Conservation (phyloP, 2,329 filamentous ascomycete species). For the Massarina eburnea region DNA sequence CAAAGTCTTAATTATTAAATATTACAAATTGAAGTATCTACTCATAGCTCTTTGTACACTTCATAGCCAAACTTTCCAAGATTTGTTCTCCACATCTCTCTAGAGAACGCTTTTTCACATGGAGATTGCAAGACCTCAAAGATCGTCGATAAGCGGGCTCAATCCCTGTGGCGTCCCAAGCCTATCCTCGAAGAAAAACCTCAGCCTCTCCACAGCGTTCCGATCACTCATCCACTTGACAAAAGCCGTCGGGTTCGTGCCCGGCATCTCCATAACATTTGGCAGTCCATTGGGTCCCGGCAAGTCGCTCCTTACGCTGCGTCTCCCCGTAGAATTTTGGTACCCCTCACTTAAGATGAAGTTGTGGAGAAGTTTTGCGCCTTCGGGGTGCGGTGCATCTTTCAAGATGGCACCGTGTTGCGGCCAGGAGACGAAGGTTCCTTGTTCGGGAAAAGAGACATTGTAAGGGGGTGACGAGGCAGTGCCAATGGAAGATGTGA, state of each 20-base stretch:
- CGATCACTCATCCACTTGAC: conserved; percentile 48
- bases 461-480: conserved; percentile 5
- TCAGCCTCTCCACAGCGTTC: conserved; percentile 44
- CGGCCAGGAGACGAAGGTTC: conserved; percentile 51
- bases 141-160: conserved; percentile 41
- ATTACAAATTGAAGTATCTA: no score
- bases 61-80: no score
- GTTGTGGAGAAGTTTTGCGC: conserved; percentile 54
- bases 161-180: conserved; percentile 49
- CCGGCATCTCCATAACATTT: conserved; percentile 30
- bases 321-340: conserved; percentile 35
- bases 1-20: no score
- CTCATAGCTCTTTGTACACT: no score
- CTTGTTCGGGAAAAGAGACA: conserved; percentile 38
- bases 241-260: conserved; percentile 46
- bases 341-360: conserved; percentile 49
- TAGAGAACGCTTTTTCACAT: no score
- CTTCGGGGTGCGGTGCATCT: conserved; percentile 53
- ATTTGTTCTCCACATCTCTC: no score
- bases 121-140: conserved; percentile 8
- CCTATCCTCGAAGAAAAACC: conserved; percentile 46
- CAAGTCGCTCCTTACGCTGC: conserved; percentile 43
- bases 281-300: conserved; percentile 31
- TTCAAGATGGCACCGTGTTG: conserved; percentile 54
- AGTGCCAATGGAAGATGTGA: conserved; percentile 12